phyloP scores from a whole-genome alignment of 2,329 filamentous ascomycete genomes.

The Neofusicoccum sp. region DNA sequence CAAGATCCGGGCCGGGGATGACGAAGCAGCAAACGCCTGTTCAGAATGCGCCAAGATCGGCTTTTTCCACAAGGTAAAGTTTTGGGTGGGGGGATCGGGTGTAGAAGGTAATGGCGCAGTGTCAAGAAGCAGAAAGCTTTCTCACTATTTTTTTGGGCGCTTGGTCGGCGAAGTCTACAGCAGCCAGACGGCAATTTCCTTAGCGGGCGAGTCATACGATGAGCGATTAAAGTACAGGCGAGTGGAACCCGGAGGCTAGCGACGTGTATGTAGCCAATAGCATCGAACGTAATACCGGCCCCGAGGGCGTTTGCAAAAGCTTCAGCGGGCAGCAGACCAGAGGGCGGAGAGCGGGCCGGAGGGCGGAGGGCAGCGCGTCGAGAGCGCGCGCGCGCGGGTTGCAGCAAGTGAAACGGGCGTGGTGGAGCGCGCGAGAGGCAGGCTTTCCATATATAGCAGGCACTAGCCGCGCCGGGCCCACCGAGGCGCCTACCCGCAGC shows the following conservation, averaged over 20 bases:
- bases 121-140: background rate
- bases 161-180: too few species aligned
- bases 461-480: background rate
- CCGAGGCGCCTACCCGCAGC: constrained; percentile 7
- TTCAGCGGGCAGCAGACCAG: background rate
- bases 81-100: too few species aligned
- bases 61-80: too few species aligned
- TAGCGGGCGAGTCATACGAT: background rate
- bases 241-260: background rate
- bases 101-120: background rate
- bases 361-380: background rate
- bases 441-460: constrained; percentile 4
- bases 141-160: background rate
- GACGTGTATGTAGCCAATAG: background rate
- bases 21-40: too few species aligned
- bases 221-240: background rate
- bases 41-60: too few species aligned
- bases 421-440: background rate
- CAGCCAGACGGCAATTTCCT: too few species aligned
- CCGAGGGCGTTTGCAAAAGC: background rate
- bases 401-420: constrained; percentile 8
- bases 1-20: too few species aligned
- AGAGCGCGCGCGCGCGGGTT: background rate
- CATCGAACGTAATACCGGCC: background rate
- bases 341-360: background rate